Percentiles rank a stretch among this genome's conserved stretches.
phyloP scores from a whole-genome alignment of 345 rosid species.

The Ceriops zippeliana region DNA sequence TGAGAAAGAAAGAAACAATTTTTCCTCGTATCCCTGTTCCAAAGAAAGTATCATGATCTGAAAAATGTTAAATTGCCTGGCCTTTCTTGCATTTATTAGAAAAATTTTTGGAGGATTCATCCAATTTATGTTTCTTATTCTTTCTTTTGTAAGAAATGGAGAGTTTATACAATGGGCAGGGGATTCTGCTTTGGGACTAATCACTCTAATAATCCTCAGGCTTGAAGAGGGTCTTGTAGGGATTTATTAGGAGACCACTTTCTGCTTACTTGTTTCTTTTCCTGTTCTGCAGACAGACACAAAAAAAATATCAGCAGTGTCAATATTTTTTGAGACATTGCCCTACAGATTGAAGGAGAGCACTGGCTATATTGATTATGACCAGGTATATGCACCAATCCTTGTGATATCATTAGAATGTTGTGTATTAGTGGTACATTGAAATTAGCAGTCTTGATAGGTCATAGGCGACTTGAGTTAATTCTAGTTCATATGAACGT shows the following conservation, averaged over 20 bases:
- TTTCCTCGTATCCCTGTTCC: background rate
- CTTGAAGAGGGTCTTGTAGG: background rate
- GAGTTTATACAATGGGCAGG: too few relatives aligned
- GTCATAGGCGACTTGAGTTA: background rate
- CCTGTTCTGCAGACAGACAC: constrained; percentile 81
- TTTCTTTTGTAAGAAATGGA: too few relatives aligned
- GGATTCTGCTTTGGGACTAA: too few relatives aligned
- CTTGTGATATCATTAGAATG: too few relatives aligned
- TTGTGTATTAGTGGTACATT: too few relatives aligned
- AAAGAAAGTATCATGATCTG: background rate
- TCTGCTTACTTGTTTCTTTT: constrained; percentile 14
- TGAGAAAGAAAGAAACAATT: background rate
- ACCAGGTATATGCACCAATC: constrained; percentile 54
- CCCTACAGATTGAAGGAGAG: constrained; percentile 92
- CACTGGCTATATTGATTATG: constrained; percentile 95
- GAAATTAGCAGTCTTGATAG: background rate
- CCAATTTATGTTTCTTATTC: too few relatives aligned
- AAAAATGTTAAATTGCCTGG: background rate
- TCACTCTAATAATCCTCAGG: too few relatives aligned
- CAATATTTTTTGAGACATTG: constrained; percentile 98
- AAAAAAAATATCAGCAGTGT: constrained; percentile 96
- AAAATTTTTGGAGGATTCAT: too few relatives aligned
- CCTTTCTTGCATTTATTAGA: background rate
- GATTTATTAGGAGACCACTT: background rate
- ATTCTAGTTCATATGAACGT: too few relatives aligned